Conservation (phyloP, 2,329 filamentous ascomycete species). For the Coniochaeta sp. region DNA sequence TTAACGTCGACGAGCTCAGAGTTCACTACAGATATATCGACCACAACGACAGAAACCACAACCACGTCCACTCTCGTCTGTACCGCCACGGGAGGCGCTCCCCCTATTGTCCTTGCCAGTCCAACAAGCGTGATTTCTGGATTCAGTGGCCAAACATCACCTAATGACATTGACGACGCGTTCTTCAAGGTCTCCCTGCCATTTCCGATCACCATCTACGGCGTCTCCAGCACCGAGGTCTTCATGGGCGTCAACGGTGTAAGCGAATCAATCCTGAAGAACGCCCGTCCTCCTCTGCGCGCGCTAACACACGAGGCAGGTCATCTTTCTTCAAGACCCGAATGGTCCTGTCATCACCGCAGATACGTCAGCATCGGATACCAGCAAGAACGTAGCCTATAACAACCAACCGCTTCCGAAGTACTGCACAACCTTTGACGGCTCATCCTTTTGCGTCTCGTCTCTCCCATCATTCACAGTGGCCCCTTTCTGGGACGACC, state of each 20-base stretch:
- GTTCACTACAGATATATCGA: background rate
- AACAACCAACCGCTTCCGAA: background rate
- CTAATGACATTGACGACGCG: background rate
- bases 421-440: background rate
- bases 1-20: background rate
- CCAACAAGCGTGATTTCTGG: background rate
- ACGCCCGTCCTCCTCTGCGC: background rate
- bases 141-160: background rate
- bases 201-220: background rate
- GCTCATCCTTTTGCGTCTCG: background rate
- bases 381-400: background rate
- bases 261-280: background rate
- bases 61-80: background rate
- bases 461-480: background rate
- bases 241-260: background rate
- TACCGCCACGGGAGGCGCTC: background rate
- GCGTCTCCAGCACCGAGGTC: background rate
- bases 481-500: background rate
- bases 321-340: background rate
- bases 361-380: background rate
- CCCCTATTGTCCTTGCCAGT: background rate
- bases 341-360: background rate
- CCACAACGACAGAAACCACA: background rate
- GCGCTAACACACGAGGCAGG: background rate
- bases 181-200: background rate